A percentile compares a stretch with the other conserved stretches of the same genome.
Conservation (phyloP, 164 flowering plant genomes). For the Protea cynaroides region DNA sequence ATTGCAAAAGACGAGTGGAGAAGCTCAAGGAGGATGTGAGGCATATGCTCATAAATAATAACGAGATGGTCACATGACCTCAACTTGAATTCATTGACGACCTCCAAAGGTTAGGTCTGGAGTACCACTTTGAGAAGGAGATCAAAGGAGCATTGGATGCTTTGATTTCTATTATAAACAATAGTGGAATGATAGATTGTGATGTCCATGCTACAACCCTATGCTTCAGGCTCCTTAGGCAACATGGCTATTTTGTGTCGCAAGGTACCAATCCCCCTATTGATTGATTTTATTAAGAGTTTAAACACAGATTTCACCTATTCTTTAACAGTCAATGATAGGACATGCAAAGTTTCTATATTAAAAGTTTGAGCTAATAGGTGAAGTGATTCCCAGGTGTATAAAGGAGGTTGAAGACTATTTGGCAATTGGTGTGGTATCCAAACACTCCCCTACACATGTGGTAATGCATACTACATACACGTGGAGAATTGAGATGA, state of each 20-base stretch:
- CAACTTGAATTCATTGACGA: background rate
- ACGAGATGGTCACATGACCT: background rate
- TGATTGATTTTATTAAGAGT: too few relatives aligned
- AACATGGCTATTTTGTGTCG: background rate
- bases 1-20: background rate
- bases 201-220: background rate
- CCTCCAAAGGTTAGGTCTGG: background rate
- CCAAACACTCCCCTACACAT: too few relatives aligned
- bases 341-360: too few relatives aligned
- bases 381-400: too few relatives aligned
- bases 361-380: too few relatives aligned
- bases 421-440: too few relatives aligned
- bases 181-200: background rate
- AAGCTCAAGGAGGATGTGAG: background rate
- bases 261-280: background rate
- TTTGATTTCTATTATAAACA: background rate
- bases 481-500: too few relatives aligned
- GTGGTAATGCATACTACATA: too few relatives aligned
- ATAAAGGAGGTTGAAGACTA: too few relatives aligned
- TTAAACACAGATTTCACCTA: too few relatives aligned
- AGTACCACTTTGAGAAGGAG: background rate
- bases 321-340: too few relatives aligned
- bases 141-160: background rate
- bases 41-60: background rate
- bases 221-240: background rate